A percentile compares a stretch with the other conserved stretches of the same genome.
Conservation (phyloP, 2,329 filamentous ascomycete genomes). For the Arachnopeziza araneosa region DNA sequence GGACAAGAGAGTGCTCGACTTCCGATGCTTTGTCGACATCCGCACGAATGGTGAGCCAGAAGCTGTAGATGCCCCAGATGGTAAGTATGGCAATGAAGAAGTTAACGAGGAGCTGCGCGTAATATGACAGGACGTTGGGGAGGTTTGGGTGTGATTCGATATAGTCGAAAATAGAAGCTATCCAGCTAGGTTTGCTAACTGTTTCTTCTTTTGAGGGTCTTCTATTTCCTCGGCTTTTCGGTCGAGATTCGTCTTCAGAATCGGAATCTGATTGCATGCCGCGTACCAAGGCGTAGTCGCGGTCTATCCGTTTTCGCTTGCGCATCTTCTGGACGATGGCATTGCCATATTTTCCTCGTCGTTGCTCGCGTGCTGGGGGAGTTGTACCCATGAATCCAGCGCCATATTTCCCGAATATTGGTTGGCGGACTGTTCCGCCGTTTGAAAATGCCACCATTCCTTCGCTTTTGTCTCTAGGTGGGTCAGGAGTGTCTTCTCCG, state of each 20-base stretch:
- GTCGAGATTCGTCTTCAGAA: constrained; percentile 33
- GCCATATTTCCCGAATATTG: constrained; percentile 38
- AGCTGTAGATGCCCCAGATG: constrained; percentile 31
- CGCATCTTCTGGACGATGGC: constrained; percentile 44
- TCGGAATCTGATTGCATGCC: constrained; percentile 30
- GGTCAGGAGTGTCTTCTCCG: constrained; percentile 42
- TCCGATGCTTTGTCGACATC: constrained; percentile 46
- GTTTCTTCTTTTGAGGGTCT: constrained; percentile 22
- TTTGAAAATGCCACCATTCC: constrained; percentile 47
- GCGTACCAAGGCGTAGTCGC: constrained; percentile 35
- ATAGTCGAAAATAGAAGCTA: constrained; percentile 52
- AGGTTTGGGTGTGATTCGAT: constrained; percentile 60
- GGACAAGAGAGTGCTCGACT: constrained; percentile 57
- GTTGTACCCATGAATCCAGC: constrained; percentile 33
- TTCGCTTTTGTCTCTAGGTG: constrained; percentile 43
- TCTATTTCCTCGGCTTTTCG: constrained; percentile 32
- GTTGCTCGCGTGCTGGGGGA: constrained; percentile 62
- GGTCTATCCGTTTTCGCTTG: constrained; percentile 39
- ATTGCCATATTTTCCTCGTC: constrained; percentile 43
- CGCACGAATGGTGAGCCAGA: constrained; percentile 26
- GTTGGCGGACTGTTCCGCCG: constrained; percentile 40
- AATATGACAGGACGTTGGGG: constrained; percentile 60
- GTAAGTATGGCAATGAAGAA: constrained; percentile 40
- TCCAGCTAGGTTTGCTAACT: constrained; percentile 28
- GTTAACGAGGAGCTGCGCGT: constrained; percentile 54